A percentile compares a stretch with the other conserved stretches of the same genome.
Conservation (phyloP, 352 stramenopile genomes). For the Hyaloperonospora arabidopsidis region DNA sequence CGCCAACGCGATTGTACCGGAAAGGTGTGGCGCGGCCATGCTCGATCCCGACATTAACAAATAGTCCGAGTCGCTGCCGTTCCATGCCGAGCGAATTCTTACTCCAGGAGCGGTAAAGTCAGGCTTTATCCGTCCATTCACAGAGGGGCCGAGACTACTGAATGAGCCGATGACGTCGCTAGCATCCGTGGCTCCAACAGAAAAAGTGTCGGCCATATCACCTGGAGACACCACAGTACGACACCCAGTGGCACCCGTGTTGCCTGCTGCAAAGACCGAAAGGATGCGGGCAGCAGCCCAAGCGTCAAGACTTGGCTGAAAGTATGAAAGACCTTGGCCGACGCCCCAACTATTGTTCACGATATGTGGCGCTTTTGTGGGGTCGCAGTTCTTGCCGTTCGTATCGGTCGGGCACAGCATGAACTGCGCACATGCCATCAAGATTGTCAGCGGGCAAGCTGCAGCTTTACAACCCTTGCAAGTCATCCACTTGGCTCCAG, state of each 20-base stretch:
- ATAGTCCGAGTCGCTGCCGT: conserved; percentile 31
- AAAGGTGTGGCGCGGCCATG: conserved; percentile 46
- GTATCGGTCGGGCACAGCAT: conserved; percentile 52
- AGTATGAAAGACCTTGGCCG: conserved; percentile 28
- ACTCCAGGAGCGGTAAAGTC: conserved; percentile 36
- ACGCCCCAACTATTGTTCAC: conserved; percentile 55
- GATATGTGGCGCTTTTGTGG: conserved; percentile 40
- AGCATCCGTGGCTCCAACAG: conserved; percentile 30
- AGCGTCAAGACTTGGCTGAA: conserved; percentile 31
- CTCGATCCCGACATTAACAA: conserved; percentile 41
- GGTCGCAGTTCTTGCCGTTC: conserved; percentile 40
- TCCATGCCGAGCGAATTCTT: conserved; percentile 33
- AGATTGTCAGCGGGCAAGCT: conserved; percentile 19
- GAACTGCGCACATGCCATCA: conserved; percentile 42
- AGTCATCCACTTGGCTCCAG: conserved; percentile 40
- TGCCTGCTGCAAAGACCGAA: conserved; percentile 44
- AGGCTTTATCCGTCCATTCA: conserved; percentile 34
- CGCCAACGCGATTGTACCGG: conserved; percentile 41
- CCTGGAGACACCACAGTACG: conserved; percentile 27
- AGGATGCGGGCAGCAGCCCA: conserved; percentile 45
- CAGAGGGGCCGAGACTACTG: conserved; percentile 33
- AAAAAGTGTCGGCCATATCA: conserved; percentile 31
- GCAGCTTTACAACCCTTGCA: conserved; percentile 36
- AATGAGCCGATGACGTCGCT: conserved; percentile 32
- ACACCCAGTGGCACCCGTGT: conserved; percentile 32